Conservation (phyloP, 495 filamentous ascomycete genomes). For the Tuber aestivum region DNA sequence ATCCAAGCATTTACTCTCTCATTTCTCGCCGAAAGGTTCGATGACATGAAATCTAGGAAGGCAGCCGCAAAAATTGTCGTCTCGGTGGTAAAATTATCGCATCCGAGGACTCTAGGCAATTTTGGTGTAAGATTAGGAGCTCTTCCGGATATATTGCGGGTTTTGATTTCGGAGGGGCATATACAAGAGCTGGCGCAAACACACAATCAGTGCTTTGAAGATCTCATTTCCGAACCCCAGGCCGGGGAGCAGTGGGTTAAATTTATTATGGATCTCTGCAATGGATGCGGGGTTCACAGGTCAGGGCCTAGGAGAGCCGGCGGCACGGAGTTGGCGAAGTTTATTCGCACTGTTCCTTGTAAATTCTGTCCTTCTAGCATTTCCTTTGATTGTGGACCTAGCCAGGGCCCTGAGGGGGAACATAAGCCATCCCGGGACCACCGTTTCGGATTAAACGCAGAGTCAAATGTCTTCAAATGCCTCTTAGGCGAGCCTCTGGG, state of each 20-base stretch:
- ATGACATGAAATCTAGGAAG: background rate
- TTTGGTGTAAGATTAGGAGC: slow-evolving; percentile 17
- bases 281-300: background rate
- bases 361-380: background rate
- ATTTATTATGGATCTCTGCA: background rate
- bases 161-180: slow-evolving; percentile 3
- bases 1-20: slow-evolving; percentile 15
- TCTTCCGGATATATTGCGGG: slow-evolving; percentile 2
- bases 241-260: background rate
- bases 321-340: background rate
- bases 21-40: background rate
- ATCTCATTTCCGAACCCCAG: background rate
- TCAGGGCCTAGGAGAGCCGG: background rate
- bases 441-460: too few species aligned
- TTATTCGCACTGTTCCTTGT: background rate
- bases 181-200: background rate
- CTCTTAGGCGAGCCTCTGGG: slow-evolving; percentile 43
- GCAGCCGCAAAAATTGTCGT: slow-evolving; percentile 1
- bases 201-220: background rate
- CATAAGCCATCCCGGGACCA: too few species aligned
- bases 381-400: background rate
- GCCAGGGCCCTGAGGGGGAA: background rate
- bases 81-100: slow-evolving; percentile 2
- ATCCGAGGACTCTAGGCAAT: background rate
- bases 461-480: slow-evolving; percentile 6